phyloP scores from a whole-genome alignment of 768 basidiomycete species.

The Lepiota venenata region DNA sequence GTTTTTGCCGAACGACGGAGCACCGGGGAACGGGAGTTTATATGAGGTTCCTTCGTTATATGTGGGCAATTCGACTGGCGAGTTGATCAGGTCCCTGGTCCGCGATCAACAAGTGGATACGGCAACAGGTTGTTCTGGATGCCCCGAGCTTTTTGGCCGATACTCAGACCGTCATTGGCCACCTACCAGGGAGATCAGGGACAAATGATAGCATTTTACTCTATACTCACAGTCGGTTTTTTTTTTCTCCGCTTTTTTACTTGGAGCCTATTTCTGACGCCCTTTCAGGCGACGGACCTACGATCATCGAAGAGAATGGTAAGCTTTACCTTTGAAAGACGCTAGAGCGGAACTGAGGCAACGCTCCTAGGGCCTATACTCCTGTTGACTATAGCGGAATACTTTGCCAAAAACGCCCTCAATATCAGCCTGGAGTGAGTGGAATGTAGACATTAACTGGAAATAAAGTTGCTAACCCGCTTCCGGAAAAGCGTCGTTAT shows the following conservation, averaged over 20 bases:
- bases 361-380: slow-evolving; percentile 23
- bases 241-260: not conserved
- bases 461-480: not conserved
- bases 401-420: slow-evolving; percentile 21
- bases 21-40: slow-evolving; percentile 20
- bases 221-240: slow-evolving; percentile 26
- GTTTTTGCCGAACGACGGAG: slow-evolving; percentile 26
- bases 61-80: slow-evolving; percentile 27
- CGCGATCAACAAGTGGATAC: slow-evolving; percentile 15
- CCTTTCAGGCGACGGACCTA: slow-evolving; percentile 25
- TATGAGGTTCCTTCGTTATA: slow-evolving; percentile 26
- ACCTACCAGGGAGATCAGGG: slow-evolving; percentile 17
- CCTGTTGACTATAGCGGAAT: slow-evolving; percentile 26
- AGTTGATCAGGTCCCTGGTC: slow-evolving; percentile 22
- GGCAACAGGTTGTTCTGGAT: slow-evolving; percentile 27
- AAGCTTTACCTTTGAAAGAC: not conserved
- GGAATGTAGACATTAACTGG: not conserved
- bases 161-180: slow-evolving; percentile 22
- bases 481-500: slow-evolving; percentile 20
- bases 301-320: slow-evolving; percentile 30
- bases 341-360: not conserved
- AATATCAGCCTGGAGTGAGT: slow-evolving; percentile 26
- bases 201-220: slow-evolving; percentile 21
- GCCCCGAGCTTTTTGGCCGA: slow-evolving; percentile 22
- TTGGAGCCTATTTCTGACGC: not conserved